phyloP scores from a whole-genome alignment of 208 protist genomes.

The Spongospora subterranea region DNA sequence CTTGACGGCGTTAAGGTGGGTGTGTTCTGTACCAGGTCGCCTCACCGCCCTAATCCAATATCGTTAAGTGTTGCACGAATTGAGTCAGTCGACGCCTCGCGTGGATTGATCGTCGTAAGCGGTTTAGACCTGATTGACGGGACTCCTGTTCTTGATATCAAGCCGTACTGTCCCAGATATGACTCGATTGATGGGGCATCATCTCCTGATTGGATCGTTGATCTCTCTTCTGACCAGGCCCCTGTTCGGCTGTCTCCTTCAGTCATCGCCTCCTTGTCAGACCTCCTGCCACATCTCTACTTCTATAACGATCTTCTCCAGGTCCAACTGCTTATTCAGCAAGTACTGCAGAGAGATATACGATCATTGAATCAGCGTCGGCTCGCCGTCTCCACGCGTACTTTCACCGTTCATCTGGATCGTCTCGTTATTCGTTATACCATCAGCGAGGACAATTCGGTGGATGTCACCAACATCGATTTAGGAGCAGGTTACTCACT shows the following conservation, averaged over 20 bases:
- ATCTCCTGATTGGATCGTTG: not conserved
- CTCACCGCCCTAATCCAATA: slow-evolving; percentile 34
- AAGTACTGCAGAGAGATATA: slow-evolving; percentile 21
- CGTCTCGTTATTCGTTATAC: slow-evolving; percentile 8
- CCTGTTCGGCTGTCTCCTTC: not conserved
- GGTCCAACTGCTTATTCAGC: not conserved
- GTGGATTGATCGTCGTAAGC: not conserved
- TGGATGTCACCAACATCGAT: not conserved
- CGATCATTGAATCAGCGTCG: slow-evolving; percentile 5
- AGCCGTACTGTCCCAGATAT: slow-evolving; percentile 27
- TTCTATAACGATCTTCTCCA: not conserved
- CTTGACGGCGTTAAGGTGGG: slow-evolving; percentile 48
- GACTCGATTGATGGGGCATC: not conserved
- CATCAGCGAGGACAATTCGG: not conserved
- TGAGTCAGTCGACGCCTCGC: not conserved
- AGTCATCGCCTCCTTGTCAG: not conserved
- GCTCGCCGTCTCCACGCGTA: not conserved
- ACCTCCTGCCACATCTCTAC: not conserved
- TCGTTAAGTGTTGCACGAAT: not conserved
- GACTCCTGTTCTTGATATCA: slow-evolving; percentile 57
- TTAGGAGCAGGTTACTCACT: too few relatives aligned
- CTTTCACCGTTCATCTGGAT: slow-evolving; percentile 10
- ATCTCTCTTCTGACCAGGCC: too few relatives aligned
- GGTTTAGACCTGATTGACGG: slow-evolving; percentile 37
- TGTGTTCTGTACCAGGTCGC: not conserved